Evolutionary conservation across 2,329 filamentous ascomycete genomes (phyloP).

Genomic region (Colletotrichum orchidophilum): DNA sequence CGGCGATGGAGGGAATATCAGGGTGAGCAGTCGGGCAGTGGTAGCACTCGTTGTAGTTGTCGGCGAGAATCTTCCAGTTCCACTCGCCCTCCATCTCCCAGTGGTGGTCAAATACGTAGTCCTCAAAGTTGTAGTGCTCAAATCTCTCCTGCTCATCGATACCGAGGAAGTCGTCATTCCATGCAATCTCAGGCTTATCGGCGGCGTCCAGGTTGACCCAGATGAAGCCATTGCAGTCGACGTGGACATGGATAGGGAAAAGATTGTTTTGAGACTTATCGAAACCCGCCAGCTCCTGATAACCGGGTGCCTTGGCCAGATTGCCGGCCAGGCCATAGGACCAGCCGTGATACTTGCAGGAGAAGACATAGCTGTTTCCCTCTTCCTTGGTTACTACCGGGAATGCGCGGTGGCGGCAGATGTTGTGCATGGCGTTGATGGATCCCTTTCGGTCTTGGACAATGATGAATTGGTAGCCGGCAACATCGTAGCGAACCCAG

Average conservation of each 20-base stretch:
- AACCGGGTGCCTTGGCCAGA: slow-evolving; percentile 68
- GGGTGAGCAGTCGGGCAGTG: slow-evolving; percentile 70
- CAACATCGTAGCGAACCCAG: slow-evolving; percentile 64
- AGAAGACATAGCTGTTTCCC: slow-evolving; percentile 62
- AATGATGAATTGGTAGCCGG: slow-evolving; percentile 65
- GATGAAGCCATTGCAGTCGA: slow-evolving; percentile 64
- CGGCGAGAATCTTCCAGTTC: slow-evolving; percentile 69
- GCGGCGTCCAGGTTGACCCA: slow-evolving; percentile 65
- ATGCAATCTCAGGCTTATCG: slow-evolving; percentile 55
- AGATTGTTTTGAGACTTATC: slow-evolving; percentile 65
- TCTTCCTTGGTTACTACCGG: slow-evolving; percentile 62
- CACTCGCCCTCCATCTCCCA: slow-evolving; percentile 66
- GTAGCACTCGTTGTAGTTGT: slow-evolving; percentile 75
- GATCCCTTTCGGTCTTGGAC: slow-evolving; percentile 58
- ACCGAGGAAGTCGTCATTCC: slow-evolving; percentile 61
- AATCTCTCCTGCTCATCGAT: slow-evolving; percentile 57
- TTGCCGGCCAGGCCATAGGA: slow-evolving; percentile 66
- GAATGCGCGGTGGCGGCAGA: slow-evolving; percentile 70
- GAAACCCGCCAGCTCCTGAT: slow-evolving; percentile 64
- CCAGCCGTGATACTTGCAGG: slow-evolving; percentile 72
- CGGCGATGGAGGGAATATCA: slow-evolving; percentile 64
- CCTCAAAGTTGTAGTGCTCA: slow-evolving; percentile 56
- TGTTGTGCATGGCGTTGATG: slow-evolving; percentile 70
- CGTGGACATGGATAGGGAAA: slow-evolving; percentile 62
- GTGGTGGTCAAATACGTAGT: slow-evolving; percentile 66